phyloP scores from a whole-genome alignment of 352 stramenopile genomes.

The Pythium grandisporangium region DNA sequence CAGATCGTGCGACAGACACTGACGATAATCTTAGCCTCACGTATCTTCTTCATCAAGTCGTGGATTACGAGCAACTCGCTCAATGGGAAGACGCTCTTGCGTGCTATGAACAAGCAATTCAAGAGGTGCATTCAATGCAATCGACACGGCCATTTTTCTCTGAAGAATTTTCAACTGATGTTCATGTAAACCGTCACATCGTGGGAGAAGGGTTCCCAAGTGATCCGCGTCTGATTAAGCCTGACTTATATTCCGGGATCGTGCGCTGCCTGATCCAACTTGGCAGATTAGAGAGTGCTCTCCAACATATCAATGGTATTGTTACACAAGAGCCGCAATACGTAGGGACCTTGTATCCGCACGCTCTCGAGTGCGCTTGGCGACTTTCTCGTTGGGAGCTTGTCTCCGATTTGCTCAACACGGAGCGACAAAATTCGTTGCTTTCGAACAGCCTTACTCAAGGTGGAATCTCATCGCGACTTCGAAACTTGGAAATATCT shows the following conservation, averaged over 20 bases:
- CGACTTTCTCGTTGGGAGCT: conserved; percentile 80
- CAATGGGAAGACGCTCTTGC: conserved; percentile 35
- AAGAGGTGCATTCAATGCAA: conserved; percentile 22
- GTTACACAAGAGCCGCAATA: conserved; percentile 68
- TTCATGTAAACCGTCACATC: conserved; percentile 3
- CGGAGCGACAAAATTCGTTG: conserved; percentile 60
- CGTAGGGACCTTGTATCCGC: conserved; percentile 72
- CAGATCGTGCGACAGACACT: conserved; percentile 1
- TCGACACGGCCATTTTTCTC: conserved; percentile 10
- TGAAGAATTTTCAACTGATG: conserved; percentile 2
- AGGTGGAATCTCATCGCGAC: conserved; percentile 24
- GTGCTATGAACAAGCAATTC: conserved; percentile 37
- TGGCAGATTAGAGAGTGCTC: conserved; percentile 67
- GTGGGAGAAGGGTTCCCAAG: conserved; percentile 3
- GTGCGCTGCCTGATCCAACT: conserved; percentile 81
- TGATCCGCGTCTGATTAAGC: conserved; percentile 53
- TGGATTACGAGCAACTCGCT: conserved; percentile 28
- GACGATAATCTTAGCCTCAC: conserved; percentile 16
- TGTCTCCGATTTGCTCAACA: conserved; percentile 60
- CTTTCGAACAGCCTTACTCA: conserved; percentile 20
- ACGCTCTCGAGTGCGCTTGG: conserved; percentile 79
- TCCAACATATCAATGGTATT: conserved; percentile 85
- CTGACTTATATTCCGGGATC: conserved; percentile 72
- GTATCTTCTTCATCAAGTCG: conserved; percentile 22
- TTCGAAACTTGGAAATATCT: conserved; percentile 63